These are phyloP conservation scores for Aspergillus caelatus DNA, from an alignment of 2,329 filamentous ascomycete species.

Conservation along the genomic window DNA sequence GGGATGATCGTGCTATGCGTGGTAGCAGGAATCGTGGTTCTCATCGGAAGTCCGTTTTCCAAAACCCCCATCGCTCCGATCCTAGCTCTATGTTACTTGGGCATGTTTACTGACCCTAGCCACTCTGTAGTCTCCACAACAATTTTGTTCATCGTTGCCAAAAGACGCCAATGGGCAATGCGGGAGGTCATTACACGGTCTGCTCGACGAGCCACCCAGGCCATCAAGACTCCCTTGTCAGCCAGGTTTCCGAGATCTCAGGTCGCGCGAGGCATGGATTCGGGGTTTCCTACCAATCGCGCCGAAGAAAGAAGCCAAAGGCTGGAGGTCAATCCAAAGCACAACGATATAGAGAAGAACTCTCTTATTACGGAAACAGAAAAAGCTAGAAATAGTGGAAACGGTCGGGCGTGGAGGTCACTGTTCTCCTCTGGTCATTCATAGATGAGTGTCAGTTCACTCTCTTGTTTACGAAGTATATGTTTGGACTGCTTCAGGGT, in stretches of 20 bases:
- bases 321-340: neutral
- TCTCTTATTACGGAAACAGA: conserved; percentile 3
- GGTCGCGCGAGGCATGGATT: neutral
- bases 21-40: conserved; percentile 22
- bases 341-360: conserved; percentile 9
- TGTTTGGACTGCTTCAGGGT: neutral
- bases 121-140: conserved; percentile 19
- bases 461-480: neutral
- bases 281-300: neutral
- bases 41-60: conserved; percentile 22
- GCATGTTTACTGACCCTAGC: neutral
- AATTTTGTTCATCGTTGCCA: conserved; percentile 22
- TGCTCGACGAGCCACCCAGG: conserved; percentile 16
- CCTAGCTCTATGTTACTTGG: no score
- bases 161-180: conserved; percentile 23
- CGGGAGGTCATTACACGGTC: conserved; percentile 22
- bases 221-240: conserved; percentile 21
- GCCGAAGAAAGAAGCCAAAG: conserved; percentile 1
- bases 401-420: conserved; percentile 1
- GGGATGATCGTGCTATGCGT: conserved; percentile 25
- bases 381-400: neutral
- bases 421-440: conserved; percentile 5
- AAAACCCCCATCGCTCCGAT: neutral
- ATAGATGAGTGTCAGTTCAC: neutral
- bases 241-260: conserved; percentile 18